Evolutionary conservation across 306 rosid species (phyloP), one percentile per base, ranked within the genome.

Genomic region (Hippophae gyantsensis): DNA sequence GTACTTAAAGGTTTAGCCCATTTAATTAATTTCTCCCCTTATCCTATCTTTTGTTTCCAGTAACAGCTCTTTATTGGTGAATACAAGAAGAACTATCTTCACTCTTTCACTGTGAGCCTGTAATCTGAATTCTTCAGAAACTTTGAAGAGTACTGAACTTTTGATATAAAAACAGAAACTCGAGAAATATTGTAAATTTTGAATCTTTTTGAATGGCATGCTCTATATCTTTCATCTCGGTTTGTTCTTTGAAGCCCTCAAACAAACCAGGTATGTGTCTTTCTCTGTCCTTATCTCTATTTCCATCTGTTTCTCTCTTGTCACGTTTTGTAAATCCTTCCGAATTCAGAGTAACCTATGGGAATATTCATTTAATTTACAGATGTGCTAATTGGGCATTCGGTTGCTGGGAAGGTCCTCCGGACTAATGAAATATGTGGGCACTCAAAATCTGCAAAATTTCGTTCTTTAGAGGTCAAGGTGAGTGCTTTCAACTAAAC

Each of bases 391-490:
- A 69, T 67, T 38, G 76, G 76, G 52, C 77, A 80, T 64, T 81
- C 76, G 13, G 81, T 63, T 61, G 41, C 69, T 45, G 62, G 61
- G 57, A 88, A 79, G 72, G 81, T 82, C 70, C 64, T 88, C 72
- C 62, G 67, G 70, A 69, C 74, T 41, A 86, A 72, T 63, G 81
- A 82, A 65, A 73, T 51, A 3, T 60, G 79, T 53, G 89, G 56
- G 73, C 66, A 65, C 74, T 74, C 97, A 44, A 81, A 80, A 69
- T 78, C 77, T 75, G 60, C 75, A 56, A 82, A 56, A 56, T 67
- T 81, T 62, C 84, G 66, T 67, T 82, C 90, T 60, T 81, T 83
- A 75, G 79, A 73, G 70, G 81, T 81, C 48, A 89, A 93, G 99
- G 99, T 89, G 70, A 70, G 75, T 56, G 57, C 38, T 65, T 59